Conservation (phyloP, 2,329 filamentous ascomycete species). For the Fusarium miscanthi region DNA sequence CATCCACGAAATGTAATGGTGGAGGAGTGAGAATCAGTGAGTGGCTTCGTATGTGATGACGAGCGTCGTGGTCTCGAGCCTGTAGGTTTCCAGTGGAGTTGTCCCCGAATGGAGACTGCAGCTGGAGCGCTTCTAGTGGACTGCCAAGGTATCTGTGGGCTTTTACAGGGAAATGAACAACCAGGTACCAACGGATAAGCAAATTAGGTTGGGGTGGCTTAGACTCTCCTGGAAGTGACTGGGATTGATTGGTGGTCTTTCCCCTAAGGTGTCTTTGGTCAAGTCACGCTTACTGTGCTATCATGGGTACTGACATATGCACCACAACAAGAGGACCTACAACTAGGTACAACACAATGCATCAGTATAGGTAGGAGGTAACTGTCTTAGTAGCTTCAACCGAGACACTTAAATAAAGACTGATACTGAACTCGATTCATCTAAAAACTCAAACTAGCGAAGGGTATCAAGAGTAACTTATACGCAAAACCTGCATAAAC, state of each 20-base stretch:
- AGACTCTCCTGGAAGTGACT: conserved; percentile 21
- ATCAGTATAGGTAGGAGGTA: background rate
- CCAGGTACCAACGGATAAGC: conserved; percentile 10
- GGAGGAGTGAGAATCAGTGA: conserved; percentile 26
- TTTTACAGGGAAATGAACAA: conserved; percentile 11
- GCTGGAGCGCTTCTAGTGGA: conserved; percentile 22
- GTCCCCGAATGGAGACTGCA: conserved; percentile 16
- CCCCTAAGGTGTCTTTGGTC: background rate
- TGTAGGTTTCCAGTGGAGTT: conserved; percentile 28
- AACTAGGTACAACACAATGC: background rate
- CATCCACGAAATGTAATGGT: conserved; percentile 33
- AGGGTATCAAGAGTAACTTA: conserved; percentile 43
- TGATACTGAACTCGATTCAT: conserved; percentile 23
- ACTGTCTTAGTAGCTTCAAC: background rate
- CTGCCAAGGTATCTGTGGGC: conserved; percentile 15
- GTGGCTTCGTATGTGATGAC: conserved; percentile 36
- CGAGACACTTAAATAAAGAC: background rate
- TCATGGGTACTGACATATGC: conserved; percentile 20
- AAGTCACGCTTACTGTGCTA: conserved; percentile 14
- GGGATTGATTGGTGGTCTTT: conserved; percentile 36
- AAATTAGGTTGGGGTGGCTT: conserved; percentile 42
- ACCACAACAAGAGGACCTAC: background rate
- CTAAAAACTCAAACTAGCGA: conserved; percentile 26
- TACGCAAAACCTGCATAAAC: conserved; percentile 24
- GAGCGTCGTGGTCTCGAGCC: conserved; percentile 14